Evolutionary conservation across 1,284 basidiomycete species (phyloP).

Genomic region (Chalciporus sp.): DNA sequence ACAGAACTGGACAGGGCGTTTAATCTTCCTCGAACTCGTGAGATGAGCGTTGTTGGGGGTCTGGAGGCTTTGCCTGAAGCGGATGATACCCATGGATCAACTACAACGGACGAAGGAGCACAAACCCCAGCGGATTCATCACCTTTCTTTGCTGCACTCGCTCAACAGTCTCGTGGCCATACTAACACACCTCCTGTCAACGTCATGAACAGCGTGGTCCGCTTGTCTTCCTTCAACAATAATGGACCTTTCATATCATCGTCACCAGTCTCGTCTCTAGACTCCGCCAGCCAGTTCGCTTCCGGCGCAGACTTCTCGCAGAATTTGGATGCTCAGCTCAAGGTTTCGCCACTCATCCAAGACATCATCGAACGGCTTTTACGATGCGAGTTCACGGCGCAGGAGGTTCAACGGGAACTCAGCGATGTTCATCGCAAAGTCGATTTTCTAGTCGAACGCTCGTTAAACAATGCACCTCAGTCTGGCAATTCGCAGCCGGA

Average conservation of each 20-base stretch:
- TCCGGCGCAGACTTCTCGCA: conserved; percentile 44
- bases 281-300: conserved; percentile 66
- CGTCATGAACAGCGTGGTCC: conserved; percentile 25
- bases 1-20: conserved; percentile 49
- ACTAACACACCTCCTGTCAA: conserved; percentile 34
- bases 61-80: conserved; percentile 57
- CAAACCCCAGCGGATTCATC: conserved; percentile 38
- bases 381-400: conserved; percentile 68
- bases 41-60: conserved; percentile 52
- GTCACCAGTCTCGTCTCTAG: conserved; percentile 76
- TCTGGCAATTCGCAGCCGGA: conserved; percentile 52
- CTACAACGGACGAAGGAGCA: conserved; percentile 24
- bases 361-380: conserved; percentile 77
- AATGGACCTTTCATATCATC: conserved; percentile 55
- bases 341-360: conserved; percentile 70
- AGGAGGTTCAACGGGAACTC: conserved; percentile 76
- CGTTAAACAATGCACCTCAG: conserved; percentile 38
- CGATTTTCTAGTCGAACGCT: conserved; percentile 72
- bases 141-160: conserved; percentile 35
- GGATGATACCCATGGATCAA: conserved; percentile 44
- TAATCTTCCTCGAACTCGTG: conserved; percentile 45
- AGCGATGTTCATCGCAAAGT: conserved; percentile 77
- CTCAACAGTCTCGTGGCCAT: conserved; percentile 31
- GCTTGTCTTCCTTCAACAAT: conserved; percentile 42
- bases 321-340: conserved; percentile 72